Evolutionary conservation across 305 asterid species (phyloP).

Genomic region (Fraxinus velutina): DNA sequence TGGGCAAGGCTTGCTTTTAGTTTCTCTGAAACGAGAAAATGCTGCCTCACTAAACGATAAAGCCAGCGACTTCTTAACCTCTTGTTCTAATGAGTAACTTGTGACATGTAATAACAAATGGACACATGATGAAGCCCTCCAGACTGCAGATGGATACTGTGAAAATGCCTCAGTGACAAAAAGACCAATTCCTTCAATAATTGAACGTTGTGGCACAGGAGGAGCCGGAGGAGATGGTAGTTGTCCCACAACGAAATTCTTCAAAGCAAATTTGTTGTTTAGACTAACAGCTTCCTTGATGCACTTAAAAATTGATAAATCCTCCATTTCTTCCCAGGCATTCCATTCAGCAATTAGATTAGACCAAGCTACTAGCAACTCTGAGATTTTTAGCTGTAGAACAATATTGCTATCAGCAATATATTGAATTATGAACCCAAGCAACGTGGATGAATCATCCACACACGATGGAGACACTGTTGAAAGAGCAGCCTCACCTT

Average conservation of each 20-base stretch:
- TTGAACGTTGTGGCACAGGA: slow-evolving; percentile 29
- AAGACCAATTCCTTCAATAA: slow-evolving; percentile 41
- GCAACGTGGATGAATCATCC: slow-evolving; percentile 37
- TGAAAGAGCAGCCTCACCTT: slow-evolving; percentile 16
- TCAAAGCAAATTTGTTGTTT: slow-evolving; percentile 26
- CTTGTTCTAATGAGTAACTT: slow-evolving; percentile 29
- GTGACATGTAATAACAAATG: slow-evolving; percentile 36
- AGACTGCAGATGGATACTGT: slow-evolving; percentile 40
- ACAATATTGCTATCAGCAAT: slow-evolving; percentile 25
- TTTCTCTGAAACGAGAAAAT: slow-evolving; percentile 35
- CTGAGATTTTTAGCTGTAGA: slow-evolving; percentile 30
- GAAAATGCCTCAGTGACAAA: slow-evolving; percentile 37
- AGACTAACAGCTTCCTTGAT: slow-evolving; percentile 34
- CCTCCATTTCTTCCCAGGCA: slow-evolving; percentile 49
- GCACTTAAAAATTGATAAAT: slow-evolving; percentile 38
- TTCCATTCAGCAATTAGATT: slow-evolving; percentile 42
- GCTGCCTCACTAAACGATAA: slow-evolving; percentile 32
- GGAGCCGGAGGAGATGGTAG: slow-evolving; percentile 34
- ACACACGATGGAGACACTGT: slow-evolving; percentile 27
- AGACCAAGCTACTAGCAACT: slow-evolving; percentile 41
- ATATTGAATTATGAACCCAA: slow-evolving; percentile 34
- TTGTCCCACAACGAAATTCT: slow-evolving; percentile 28
- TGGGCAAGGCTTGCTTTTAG: slow-evolving; percentile 27
- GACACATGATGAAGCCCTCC: slow-evolving; percentile 45
- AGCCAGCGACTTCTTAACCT: slow-evolving; percentile 30